Evolutionary conservation across 192 early-diverging fungal genomes (phyloP).

Genomic region (Pecoramyces ruminantium): DNA sequence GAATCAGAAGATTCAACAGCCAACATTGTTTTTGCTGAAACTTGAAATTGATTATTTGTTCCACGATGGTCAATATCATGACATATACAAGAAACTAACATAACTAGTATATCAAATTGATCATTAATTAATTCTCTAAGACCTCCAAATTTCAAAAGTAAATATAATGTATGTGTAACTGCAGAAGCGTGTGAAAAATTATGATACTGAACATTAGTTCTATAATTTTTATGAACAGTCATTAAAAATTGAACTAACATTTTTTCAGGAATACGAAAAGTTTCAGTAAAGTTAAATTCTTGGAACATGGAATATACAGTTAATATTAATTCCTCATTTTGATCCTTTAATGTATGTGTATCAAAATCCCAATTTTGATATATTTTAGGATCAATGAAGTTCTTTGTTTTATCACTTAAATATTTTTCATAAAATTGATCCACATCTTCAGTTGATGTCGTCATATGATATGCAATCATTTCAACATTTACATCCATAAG

Average conservation of each 20-base stretch:
- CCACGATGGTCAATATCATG: constrained; percentile 31
- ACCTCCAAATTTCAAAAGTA: constrained; percentile 5
- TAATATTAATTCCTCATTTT: constrained; percentile 13
- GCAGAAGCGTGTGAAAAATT: constrained; percentile 25
- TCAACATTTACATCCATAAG: constrained; percentile 15
- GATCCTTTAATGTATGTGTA: neutral
- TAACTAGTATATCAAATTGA: constrained; percentile 16
- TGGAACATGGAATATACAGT: constrained; percentile 16
- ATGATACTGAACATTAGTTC: constrained; percentile 18
- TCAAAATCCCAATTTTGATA: neutral
- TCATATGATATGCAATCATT: constrained; percentile 22
- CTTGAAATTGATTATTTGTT: constrained; percentile 26
- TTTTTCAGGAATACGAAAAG: constrained; percentile 10
- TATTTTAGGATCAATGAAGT: neutral
- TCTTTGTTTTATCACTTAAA: neutral
- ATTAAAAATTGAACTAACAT: constrained; percentile 16
- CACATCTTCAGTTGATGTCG: constrained; percentile 7
- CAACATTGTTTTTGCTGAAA: constrained; percentile 15
- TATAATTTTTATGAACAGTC: constrained; percentile 22
- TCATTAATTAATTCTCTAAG: constrained; percentile 3
- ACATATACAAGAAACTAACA: constrained; percentile 22
- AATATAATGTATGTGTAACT: constrained; percentile 15
- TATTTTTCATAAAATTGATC: constrained; percentile 2
- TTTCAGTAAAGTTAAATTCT: constrained; percentile 10
- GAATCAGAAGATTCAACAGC: constrained; percentile 16